Evolutionary conservation across 75 land plant genomes (phyloP), one percentile per base, ranked within the genome.

Genomic region (Pseudotsuga menziesii): DNA sequence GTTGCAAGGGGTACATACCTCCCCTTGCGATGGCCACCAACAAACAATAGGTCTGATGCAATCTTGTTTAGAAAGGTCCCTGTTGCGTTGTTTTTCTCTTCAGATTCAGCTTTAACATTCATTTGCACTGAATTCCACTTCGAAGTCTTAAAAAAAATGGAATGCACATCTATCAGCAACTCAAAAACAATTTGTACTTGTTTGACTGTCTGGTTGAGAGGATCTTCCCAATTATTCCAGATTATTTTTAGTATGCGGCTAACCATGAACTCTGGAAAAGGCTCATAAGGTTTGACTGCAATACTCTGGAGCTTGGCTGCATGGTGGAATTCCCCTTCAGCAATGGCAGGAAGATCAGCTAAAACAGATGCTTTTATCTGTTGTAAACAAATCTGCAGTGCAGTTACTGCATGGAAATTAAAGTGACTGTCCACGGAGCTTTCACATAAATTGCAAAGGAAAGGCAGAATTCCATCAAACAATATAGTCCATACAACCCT

Each of bases 141-240:
- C 39, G 19, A 56, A 17, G 15, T 63, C 69, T 56, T 76, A 4
- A 12, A 77, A 75, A 77, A 86, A 71, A n/a, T 57, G 27, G 87
- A 80, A 36, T 87, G 87, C 64, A 91, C 79, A 60, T 97, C 99
- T 55, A 94, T 82, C 9, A 95, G 83, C 16, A 97, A 90, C 78
- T 97, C 98, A 82, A 97, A 97, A 23, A 93, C 86, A 29, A 91
- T 85, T 82, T 93, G 96, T 22, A 93, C 96, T 82, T 97, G 98
- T 64, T 92, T 95, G 67, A 95, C 98, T 0, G 99, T 97, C 81
- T 97, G 99, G 77, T 88, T 97, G 39, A 97, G 82, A 61, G 98
- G 98, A 78, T 97, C 99, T 79, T 97, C 99, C 83, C 97, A 93
- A 71, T 97, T 95, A 77, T 95, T 97, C 99, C 99, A 97, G 52